Percentiles rank a stretch among this genome's conserved stretches.
These are phyloP conservation scores for Tolypocladium sp. DNA, from an alignment of 2,329 filamentous ascomycete genomes.

Conservation along the genomic window DNA sequence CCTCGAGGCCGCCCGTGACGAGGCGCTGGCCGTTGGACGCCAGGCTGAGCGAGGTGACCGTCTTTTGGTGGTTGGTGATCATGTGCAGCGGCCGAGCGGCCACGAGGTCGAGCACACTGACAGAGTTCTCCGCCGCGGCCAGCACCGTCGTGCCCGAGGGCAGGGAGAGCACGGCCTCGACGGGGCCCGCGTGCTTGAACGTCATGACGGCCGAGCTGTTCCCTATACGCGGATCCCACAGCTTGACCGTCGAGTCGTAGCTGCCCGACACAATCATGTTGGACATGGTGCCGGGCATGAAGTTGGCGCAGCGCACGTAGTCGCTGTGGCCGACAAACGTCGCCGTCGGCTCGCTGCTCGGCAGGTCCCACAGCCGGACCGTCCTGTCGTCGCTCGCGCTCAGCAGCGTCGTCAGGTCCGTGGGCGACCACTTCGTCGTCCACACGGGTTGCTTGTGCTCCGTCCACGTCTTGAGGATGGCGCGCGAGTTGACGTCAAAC, in stretches of 20 bases:
- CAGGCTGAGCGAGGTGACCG: constrained; percentile 77
- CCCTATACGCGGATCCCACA: constrained; percentile 83
- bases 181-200: constrained; percentile 85
- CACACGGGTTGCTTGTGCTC: constrained; percentile 92
- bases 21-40: constrained; percentile 74
- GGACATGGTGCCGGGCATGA: constrained; percentile 66
- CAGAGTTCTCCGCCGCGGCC: constrained; percentile 74
- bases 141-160: constrained; percentile 79
- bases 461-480: constrained; percentile 91
- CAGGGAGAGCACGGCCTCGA: constrained; percentile 83
- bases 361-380: constrained; percentile 88
- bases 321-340: constrained; percentile 83
- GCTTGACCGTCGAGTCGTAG: constrained; percentile 85
- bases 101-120: constrained; percentile 87
- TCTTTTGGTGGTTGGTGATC: constrained; percentile 94
- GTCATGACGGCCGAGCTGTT: constrained; percentile 66
- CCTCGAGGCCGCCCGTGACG: constrained; percentile 82
- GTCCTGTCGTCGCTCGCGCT: constrained; percentile 89
- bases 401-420: constrained; percentile 77
- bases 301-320: constrained; percentile 82
- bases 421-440: constrained; percentile 83
- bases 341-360: constrained; percentile 64
- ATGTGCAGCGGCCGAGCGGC: constrained; percentile 80
- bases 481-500: constrained; percentile 80
- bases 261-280: constrained; percentile 80